Evolutionary conservation across 1,284 basidiomycete genomes (phyloP), one percentile per base, ranked within the genome.

Genomic region (Cryptococcus sp.): DNA sequence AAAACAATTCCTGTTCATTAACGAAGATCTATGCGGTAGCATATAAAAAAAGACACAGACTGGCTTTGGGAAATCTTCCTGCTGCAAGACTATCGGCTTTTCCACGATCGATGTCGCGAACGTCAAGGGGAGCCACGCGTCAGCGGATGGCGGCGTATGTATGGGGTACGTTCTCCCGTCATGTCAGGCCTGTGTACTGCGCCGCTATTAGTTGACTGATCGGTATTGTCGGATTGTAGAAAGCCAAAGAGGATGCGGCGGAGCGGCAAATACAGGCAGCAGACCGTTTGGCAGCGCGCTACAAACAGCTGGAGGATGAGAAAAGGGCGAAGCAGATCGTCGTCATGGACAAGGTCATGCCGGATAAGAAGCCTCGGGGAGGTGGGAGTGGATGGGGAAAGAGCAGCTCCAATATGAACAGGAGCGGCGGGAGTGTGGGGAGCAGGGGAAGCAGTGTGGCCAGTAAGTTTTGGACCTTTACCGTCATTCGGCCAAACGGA

Each of bases 1-100:
- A 11, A 46, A 38, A 20, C 35, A n/a, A n/a, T n/a, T n/a, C n/a
- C n/a, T n/a, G n/a, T n/a, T n/a, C n/a, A n/a, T n/a, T 36, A 18
- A 38, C 35, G 13, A 21, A 37, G 13, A 9, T n/a, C 20, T 3
- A 46, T 15, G 37, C 4, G 37, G 0, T 55, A 76, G 73, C 68
- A 71, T 40, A 63, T 76, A 50, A 61, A 64, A 46, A 64, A 71
- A 18, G 72, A 76, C 45, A 72, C 72, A 2, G 73, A 76, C 46
- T 74, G 72, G 73, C 53, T 76, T 24, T 76, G 69, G 67, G 73
- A 76, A 57, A 50, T 53, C 3, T 71, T 67, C 49, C 33, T 74
- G 15, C 47, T 76, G 3, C 50, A 62, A 33, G 70, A 72, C 42
- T 68, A 61, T 46, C 67, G 71, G 1, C 38, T 70, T 12, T 70